Base-by-base conservation (phyloP, 2,329 filamentous ascomycete species). In the Coniosporium tulheliwenetii region DNA sequence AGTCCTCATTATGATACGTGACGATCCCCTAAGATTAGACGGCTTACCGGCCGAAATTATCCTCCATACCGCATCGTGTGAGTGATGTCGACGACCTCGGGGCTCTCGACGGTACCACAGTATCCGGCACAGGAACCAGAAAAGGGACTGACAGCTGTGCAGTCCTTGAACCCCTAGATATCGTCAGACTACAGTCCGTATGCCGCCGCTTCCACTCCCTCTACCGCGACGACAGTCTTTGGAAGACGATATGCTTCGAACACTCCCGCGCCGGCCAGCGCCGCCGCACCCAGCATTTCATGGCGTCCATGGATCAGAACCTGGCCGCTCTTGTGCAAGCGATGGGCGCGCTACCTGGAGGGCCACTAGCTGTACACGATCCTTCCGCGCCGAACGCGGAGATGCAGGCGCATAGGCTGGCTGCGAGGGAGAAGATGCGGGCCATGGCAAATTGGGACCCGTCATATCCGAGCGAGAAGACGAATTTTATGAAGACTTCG, bases 401-500 rank as follows among this genome's bases (percentile, higher is more conserved):
- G 45, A 50, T 44, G 44, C 52, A 54, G 49, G 49, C 39, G 32
- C 49, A 53, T 13, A 43, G 51, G 51, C 52, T 61, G 45, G 51
- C 41, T 10, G 45, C 49, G 10, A 54, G 48, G 45, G 64, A 71
- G 49, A 63, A 64, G 41, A 60, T 64, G 15, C 71, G 77, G 39
- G 71, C 84, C 43, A 65, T 82, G 52, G 78, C 79, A 4, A 85
- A 85, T 49, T 94, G 86, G 86, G 85, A 94, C 49, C 84, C 84
- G 1, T 75, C 75, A 0, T 85, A 81, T 47, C 73, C 77, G 0
- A 64, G 61, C 4, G 86, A 95, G 60, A 67, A 66, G 34, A 69
- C 87, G 14, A 77, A 82, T 95, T 85, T 81, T 94, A 93, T 57
- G 73, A 82, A 41, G 87, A 95, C 58, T 94, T 86, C 53, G 80